These are phyloP conservation scores for Kitagawia praeruptora DNA, from an alignment of 129 eudicot species.

Conservation along the genomic window DNA sequence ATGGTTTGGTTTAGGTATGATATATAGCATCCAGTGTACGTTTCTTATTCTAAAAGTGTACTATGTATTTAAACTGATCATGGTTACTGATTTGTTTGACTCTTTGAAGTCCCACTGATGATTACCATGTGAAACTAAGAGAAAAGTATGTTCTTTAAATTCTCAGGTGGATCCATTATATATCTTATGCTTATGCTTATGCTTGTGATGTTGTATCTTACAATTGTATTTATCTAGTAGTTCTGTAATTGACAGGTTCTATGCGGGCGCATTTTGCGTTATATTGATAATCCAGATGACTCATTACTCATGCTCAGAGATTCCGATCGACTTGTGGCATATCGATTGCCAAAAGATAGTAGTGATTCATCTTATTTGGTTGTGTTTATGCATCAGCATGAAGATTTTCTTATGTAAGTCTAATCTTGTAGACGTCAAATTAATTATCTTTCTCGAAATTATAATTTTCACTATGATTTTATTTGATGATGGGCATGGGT, in stretches of 20 bases:
- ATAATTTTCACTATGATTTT: not conserved
- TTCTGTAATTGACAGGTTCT: constrained; percentile 41
- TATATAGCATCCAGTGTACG: no score
- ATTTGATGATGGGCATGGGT: not conserved
- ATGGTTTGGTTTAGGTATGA: no score
- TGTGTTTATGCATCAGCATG: constrained; percentile 49
- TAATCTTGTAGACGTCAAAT: not conserved
- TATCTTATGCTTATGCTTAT: not conserved
- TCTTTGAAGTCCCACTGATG: no score
- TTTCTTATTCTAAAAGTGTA: no score
- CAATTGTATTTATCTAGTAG: constrained; percentile 1
- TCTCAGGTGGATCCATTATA: not conserved
- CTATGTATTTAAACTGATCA: no score
- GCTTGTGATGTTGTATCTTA: not conserved
- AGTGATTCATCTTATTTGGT: constrained; percentile 42
- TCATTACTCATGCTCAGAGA: constrained; percentile 60
- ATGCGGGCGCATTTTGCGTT: constrained; percentile 28
- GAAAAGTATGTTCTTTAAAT: no score
- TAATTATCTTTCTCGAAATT: not conserved
- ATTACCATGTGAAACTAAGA: no score
- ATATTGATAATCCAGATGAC: constrained; percentile 50
- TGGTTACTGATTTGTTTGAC: no score
- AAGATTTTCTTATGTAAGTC: constrained; percentile 33
- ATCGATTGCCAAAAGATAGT: constrained; percentile 57
- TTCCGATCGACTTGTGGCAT: constrained; percentile 61